Base-by-base conservation (phyloP, 306 rosid genomes). In the Medicago lupulina region DNA sequence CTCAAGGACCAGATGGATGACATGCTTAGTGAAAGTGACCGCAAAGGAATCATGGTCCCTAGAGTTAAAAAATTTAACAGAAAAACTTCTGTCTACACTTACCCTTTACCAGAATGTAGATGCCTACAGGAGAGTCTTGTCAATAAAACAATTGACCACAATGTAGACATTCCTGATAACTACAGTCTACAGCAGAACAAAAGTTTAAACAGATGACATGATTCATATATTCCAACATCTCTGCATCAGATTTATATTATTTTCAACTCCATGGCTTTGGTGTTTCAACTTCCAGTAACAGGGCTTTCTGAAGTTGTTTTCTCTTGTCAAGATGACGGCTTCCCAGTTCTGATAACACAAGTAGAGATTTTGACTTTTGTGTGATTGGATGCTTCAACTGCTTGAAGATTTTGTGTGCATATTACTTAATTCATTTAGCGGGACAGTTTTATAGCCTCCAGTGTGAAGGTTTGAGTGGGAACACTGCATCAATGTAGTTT, bases 101-200 rank as follows among this genome's bases (percentile, higher is more conserved):
- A 88, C 85, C 99, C 99, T 9, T 86, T 96, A 62, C 99, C 99
- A 2, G 99, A 96, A 80, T 96, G 98, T 74, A 84, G 97, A 75
- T 96, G 99, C 85, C 82, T 92, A 39, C 96, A 90, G 60, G 88
- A 82, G 76, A 79, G 82, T 51, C 90, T 54, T 8, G 74, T 73
- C 68, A 47, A 76, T 75, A 72, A 67, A 80, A 61, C 3, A 31
- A 73, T 73, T 54, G 85, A 79, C 78, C 79, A 64, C 51, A 71
- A 51, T 75, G 67, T 66, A 9, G 77, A 19, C 63, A 58, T 58
- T 64, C 89, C 36, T 43, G 75, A 79, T 49, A 40, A 79, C 81
- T 64, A 34, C 72, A 62, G 50, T 58, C 81, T 64, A 34, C 72
- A 62, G 50, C 62, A 25, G 67, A 57, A 49, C 77, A 77, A 69